These are phyloP conservation scores for Arctium minus DNA, from an alignment of 129 eudicot species.

Conservation along the genomic window DNA sequence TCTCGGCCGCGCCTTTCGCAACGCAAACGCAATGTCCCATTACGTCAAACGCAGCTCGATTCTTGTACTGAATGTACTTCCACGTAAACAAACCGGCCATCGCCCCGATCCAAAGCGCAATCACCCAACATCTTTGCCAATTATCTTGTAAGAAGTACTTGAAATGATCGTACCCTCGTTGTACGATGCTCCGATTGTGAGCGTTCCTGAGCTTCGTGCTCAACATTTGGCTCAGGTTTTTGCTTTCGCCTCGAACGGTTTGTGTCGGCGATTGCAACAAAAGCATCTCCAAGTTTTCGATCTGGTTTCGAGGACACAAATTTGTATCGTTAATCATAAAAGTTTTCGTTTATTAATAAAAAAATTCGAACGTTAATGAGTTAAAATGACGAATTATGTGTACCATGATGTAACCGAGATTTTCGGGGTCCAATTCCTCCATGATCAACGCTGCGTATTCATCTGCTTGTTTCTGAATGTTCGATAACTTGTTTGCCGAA, in stretches of 20 bases:
- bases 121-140: constrained; percentile 61
- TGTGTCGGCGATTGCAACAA: constrained; percentile 48
- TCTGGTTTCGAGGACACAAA: constrained; percentile 19
- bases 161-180: constrained; percentile 23
- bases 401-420: constrained; percentile 59
- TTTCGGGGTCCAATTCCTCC: constrained; percentile 70
- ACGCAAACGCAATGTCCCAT: constrained; percentile 59
- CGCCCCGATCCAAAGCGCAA: constrained; percentile 45
- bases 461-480: constrained; percentile 47
- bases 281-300: constrained; percentile 51
- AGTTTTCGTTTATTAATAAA: background rate
- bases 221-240: constrained; percentile 40
- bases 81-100: constrained; percentile 49
- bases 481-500: constrained; percentile 56
- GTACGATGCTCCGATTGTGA: constrained; percentile 30
- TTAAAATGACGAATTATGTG: background rate
- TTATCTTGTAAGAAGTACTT: constrained; percentile 50
- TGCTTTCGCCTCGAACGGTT: constrained; percentile 32
- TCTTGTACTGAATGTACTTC: constrained; percentile 58
- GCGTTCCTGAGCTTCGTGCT: constrained; percentile 46
- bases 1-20: constrained; percentile 76
- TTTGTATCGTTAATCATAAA: background rate
- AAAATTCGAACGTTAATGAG: background rate
- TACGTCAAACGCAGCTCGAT: constrained; percentile 45
- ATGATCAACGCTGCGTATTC: constrained; percentile 70